Percentiles rank a stretch among this genome's conserved stretches.
These are phyloP conservation scores for Paxillus ammoniavirescens DNA, from an alignment of 768 basidiomycete species.

Conservation along the genomic window DNA sequence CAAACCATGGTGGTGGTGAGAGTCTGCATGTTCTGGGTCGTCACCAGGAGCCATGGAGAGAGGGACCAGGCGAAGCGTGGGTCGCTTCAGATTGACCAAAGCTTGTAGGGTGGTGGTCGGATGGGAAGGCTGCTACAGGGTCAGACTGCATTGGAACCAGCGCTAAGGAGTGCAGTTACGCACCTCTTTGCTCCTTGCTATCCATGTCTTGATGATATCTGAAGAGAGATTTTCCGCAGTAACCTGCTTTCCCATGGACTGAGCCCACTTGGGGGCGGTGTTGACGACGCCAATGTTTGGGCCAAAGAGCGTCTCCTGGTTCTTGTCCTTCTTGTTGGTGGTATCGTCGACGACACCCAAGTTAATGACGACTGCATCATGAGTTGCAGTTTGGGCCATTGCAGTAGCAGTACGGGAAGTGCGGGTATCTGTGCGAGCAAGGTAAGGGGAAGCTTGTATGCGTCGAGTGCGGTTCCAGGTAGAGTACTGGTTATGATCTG, in stretches of 20 bases:
- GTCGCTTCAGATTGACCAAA: slow-evolving; percentile 90
- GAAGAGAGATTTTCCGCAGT: slow-evolving; percentile 73
- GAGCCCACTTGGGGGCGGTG: slow-evolving; percentile 70
- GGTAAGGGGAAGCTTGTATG: slow-evolving; percentile 40
- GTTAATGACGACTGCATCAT: slow-evolving; percentile 27
- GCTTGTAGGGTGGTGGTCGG: slow-evolving; percentile 94
- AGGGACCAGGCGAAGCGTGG: slow-evolving; percentile 77
- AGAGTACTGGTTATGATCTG: slow-evolving; percentile 51
- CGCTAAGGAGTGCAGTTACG: background rate
- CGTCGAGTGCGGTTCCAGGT: slow-evolving; percentile 58
- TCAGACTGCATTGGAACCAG: slow-evolving; percentile 6
- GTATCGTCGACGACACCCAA: slow-evolving; percentile 10
- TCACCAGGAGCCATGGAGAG: slow-evolving; percentile 47
- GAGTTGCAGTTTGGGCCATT: slow-evolving; percentile 41
- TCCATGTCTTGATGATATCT: slow-evolving; percentile 80
- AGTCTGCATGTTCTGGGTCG: slow-evolving; percentile 43
- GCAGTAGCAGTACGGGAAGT: slow-evolving; percentile 37
- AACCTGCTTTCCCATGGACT: slow-evolving; percentile 58
- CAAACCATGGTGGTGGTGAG: slow-evolving; percentile 68
- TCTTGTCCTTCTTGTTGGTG: slow-evolving; percentile 52
- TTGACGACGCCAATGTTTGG: slow-evolving; percentile 82
- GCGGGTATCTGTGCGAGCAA: slow-evolving; percentile 37
- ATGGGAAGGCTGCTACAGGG: slow-evolving; percentile 55
- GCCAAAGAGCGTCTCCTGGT: slow-evolving; percentile 83
- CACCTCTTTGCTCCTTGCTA: slow-evolving; percentile 86